Evolutionary conservation across 2,329 filamentous ascomycete genomes (phyloP).

Genomic region (Huntiella savannae): DNA sequence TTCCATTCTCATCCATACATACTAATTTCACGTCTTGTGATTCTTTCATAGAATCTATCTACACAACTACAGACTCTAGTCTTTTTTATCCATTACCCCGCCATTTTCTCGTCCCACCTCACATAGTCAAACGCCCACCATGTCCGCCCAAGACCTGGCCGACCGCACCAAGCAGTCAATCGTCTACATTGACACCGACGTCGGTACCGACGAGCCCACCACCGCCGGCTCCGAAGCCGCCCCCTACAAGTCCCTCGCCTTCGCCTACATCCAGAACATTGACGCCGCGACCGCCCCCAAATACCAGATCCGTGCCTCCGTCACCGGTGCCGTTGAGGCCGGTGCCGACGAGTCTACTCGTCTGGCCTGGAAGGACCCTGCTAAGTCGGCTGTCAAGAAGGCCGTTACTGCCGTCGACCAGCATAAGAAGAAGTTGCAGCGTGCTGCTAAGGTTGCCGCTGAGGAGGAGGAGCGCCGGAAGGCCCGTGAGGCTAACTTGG

Average conservation of each 20-base stretch:
- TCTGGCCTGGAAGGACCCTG: slow-evolving; percentile 59
- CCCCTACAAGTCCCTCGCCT: slow-evolving; percentile 66
- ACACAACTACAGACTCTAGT: no score
- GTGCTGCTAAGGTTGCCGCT: slow-evolving; percentile 53
- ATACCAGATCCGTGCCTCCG: slow-evolving; percentile 51
- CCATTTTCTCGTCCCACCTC: no score
- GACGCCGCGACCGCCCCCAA: slow-evolving; percentile 31
- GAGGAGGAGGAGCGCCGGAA: slow-evolving; percentile 55
- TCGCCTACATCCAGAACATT: slow-evolving; percentile 55
- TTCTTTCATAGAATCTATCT: no score
- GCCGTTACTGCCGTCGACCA: slow-evolving; percentile 53
- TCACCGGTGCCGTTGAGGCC: slow-evolving; percentile 38
- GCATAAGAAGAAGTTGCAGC: slow-evolving; percentile 69
- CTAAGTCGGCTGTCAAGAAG: slow-evolving; percentile 76
- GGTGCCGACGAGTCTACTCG: slow-evolving; percentile 45
- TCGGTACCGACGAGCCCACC: slow-evolving; percentile 49
- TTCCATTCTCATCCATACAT: no score
- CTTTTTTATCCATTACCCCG: no score
- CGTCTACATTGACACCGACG: slow-evolving; percentile 66
- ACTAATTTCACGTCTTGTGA: no score
- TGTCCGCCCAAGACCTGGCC: slow-evolving; percentile 31
- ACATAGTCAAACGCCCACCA: slow-evolving; percentile 14
- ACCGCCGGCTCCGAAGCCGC: slow-evolving; percentile 50
- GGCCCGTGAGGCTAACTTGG: slow-evolving; percentile 46
- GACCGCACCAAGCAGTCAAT: slow-evolving; percentile 27